phyloP scores from a whole-genome alignment of 306 rosid species.

The Fagus sylvatica region DNA sequence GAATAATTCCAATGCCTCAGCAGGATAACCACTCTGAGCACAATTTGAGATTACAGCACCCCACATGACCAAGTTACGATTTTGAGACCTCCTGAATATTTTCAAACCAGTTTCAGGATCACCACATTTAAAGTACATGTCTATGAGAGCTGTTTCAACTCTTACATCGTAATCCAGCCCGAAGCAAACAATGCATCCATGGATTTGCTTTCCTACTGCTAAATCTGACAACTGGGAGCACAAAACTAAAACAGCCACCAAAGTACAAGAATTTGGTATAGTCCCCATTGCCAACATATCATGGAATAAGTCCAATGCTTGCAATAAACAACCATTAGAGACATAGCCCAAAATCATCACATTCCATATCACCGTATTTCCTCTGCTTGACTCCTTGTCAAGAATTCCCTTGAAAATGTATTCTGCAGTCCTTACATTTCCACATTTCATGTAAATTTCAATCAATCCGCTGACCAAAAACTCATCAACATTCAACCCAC shows the following conservation, averaged over 20 bases:
- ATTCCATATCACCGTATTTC: conserved; percentile 43
- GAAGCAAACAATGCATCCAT: conserved; percentile 22
- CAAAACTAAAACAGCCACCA: conserved; percentile 37
- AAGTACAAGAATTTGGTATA: conserved; percentile 35
- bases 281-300: conserved; percentile 31
- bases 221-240: conserved; percentile 34
- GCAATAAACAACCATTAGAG: conserved; percentile 24
- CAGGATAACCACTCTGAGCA: conserved; percentile 23
- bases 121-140: conserved; percentile 39
- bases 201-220: conserved; percentile 38
- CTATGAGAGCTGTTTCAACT: conserved; percentile 47
- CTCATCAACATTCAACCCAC: conserved; percentile 32
- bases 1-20: conserved; percentile 34
- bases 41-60: conserved; percentile 28
- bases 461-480: conserved; percentile 37
- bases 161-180: conserved; percentile 27
- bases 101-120: conserved; percentile 28
- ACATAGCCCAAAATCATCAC: conserved; percentile 43
- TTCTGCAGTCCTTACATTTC: conserved; percentile 34
- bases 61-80: conserved; percentile 34
- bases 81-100: conserved; percentile 25
- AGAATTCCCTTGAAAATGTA: conserved; percentile 22
- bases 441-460: conserved; percentile 48
- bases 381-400: conserved; percentile 9
- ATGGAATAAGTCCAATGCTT: conserved; percentile 26